A percentile compares a stretch with the other conserved stretches of the same genome.
phyloP scores from a whole-genome alignment of 2,329 filamentous ascomycete species.

The Nigrospora osmanthi region DNA sequence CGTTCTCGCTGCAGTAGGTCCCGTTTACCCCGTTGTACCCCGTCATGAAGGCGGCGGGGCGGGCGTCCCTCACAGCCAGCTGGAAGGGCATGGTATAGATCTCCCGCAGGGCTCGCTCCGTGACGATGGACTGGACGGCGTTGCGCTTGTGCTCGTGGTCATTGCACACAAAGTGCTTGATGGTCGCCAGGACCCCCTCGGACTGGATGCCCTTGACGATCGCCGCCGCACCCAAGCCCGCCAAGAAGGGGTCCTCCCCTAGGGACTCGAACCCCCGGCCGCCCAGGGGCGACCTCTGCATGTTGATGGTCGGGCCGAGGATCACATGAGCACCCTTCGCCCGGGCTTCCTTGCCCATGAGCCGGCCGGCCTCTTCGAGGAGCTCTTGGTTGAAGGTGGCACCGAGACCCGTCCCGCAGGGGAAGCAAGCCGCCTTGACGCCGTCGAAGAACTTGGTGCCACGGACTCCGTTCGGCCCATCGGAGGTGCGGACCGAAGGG shows the following conservation, averaged over 20 bases:
- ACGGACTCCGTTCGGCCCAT: constrained; percentile 63
- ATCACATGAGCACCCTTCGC: constrained; percentile 51
- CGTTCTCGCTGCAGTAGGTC: constrained; percentile 45
- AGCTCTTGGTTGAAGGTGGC: constrained; percentile 50
- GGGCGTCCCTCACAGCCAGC: constrained; percentile 41
- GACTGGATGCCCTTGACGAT: constrained; percentile 48
- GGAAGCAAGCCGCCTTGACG: constrained; percentile 50
- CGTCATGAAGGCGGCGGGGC: constrained; percentile 49
- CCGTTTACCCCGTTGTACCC: constrained; percentile 53
- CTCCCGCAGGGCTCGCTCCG: constrained; percentile 48
- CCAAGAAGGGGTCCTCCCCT: constrained; percentile 49
- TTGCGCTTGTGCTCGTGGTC: constrained; percentile 53
- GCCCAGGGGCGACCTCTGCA: constrained; percentile 52
- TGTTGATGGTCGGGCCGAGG: constrained; percentile 56
- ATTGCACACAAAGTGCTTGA: constrained; percentile 57
- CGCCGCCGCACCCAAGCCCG: constrained; percentile 44
- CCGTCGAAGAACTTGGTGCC: constrained; percentile 63
- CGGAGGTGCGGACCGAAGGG: constrained; percentile 56
- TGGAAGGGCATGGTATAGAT: constrained; percentile 53
- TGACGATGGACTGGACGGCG: constrained; percentile 45
- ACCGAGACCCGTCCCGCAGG: constrained; percentile 49
- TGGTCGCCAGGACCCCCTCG: constrained; percentile 46
- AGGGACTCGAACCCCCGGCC: constrained; percentile 54
- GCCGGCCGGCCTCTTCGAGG: constrained; percentile 39
- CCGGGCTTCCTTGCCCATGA: constrained; percentile 45